These are phyloP conservation scores for Berkeleyomyces basicola DNA, from an alignment of 2,329 filamentous ascomycete species.

Conservation along the genomic window DNA sequence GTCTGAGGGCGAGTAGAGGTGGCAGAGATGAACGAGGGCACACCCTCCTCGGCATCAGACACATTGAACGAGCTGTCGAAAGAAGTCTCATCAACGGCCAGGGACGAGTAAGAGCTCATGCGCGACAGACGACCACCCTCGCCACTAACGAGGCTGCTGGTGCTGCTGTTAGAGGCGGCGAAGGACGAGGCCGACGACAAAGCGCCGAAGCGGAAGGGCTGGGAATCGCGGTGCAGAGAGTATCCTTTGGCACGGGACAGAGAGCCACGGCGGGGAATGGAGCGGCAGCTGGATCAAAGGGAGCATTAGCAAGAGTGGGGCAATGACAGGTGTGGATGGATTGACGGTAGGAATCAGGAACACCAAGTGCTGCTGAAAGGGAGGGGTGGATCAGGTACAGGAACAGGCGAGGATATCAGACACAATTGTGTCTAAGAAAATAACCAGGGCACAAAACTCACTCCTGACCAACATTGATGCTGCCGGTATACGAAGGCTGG, in stretches of 20 bases:
- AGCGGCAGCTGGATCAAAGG: slow-evolving; percentile 1
- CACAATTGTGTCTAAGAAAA: neutral
- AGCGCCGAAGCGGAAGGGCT: slow-evolving; percentile 9
- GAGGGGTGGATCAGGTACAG: neutral
- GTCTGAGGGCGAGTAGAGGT: slow-evolving; percentile 43
- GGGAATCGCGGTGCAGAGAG: slow-evolving; percentile 8
- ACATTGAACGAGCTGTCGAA: slow-evolving; percentile 10
- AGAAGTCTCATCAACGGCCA: slow-evolving; percentile 8
- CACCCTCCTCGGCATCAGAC: slow-evolving; percentile 5
- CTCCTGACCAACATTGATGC: slow-evolving; percentile 6
- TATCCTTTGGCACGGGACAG: slow-evolving; percentile 11
- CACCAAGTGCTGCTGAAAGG: neutral
- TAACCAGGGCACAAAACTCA: neutral
- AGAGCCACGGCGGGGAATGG: slow-evolving; percentile 10
- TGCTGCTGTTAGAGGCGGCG: slow-evolving; percentile 8
- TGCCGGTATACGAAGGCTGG: slow-evolving; percentile 3
- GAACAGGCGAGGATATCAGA: neutral
- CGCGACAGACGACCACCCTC: slow-evolving; percentile 19
- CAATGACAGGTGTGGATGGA: neutral
- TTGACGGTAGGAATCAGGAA: neutral
- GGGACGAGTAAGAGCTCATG: slow-evolving; percentile 26
- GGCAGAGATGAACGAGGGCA: slow-evolving; percentile 39
- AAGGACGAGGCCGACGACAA: slow-evolving; percentile 9
- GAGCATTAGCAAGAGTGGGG: slow-evolving; percentile 4
- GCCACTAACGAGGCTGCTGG: slow-evolving; percentile 7